Conservation (phyloP, 805 yeast species). For the Tetrapisispora fleetii region DNA sequence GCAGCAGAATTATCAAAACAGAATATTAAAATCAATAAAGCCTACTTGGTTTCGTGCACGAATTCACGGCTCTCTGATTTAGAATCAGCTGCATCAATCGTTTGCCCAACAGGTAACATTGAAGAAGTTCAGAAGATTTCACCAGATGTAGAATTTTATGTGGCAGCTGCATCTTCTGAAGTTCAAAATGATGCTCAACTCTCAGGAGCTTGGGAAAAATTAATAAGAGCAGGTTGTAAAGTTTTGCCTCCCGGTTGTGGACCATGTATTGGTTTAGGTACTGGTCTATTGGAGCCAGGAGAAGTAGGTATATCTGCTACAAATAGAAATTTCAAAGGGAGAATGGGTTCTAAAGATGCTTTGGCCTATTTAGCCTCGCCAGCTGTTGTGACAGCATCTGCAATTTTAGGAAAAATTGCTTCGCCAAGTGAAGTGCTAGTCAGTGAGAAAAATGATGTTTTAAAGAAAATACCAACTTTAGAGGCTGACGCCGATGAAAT, state of each 20-base stretch:
- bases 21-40: slow-evolving; percentile 77
- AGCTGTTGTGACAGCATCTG: slow-evolving; percentile 97
- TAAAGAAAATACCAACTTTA: slow-evolving; percentile 9
- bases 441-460: slow-evolving; percentile 36
- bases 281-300: slow-evolving; percentile 88
- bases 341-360: slow-evolving; percentile 98
- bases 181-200: slow-evolving; percentile 90
- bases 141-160: slow-evolving; percentile 85
- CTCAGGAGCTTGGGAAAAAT: slow-evolving; percentile 83
- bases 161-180: slow-evolving; percentile 92
- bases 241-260: slow-evolving; percentile 99
- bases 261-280: slow-evolving; percentile 96
- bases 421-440: slow-evolving; percentile 82
- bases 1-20: slow-evolving; percentile 63
- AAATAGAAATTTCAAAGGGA: slow-evolving; percentile 95
- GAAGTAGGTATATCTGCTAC: slow-evolving; percentile 98
- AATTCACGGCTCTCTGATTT: slow-evolving; percentile 90
- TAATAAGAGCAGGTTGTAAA: slow-evolving; percentile 86
- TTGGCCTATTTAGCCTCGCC: slow-evolving; percentile 94
- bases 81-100: slow-evolving; percentile 85
- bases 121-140: slow-evolving; percentile 54
- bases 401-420: slow-evolving; percentile 88
- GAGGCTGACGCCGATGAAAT: slow-evolving; percentile 5
- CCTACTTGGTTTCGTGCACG: slow-evolving; percentile 96
- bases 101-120: slow-evolving; percentile 34